phyloP scores from a whole-genome alignment of 805 yeast genomes.

The Yueomyces sinensis region DNA sequence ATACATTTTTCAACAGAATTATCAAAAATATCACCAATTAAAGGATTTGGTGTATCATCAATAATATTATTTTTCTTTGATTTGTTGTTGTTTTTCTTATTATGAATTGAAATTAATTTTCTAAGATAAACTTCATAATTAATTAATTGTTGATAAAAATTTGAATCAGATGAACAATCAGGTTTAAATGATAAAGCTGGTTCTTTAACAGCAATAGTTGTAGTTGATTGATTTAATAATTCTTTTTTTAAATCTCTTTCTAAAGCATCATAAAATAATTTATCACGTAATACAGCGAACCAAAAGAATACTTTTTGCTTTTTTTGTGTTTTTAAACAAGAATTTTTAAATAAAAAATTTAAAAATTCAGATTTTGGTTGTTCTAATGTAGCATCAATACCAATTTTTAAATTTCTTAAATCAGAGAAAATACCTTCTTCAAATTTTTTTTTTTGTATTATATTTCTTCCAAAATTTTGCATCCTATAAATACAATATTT shows the following conservation, averaged over 20 bases:
- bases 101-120: constrained; percentile 2
- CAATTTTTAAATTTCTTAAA: constrained; percentile 72
- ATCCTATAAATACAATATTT: constrained; percentile 81
- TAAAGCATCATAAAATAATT: constrained; percentile 81
- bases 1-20: not conserved
- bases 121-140: constrained; percentile 22
- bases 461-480: constrained; percentile 77
- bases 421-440: constrained; percentile 96
- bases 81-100: not conserved
- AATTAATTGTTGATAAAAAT: constrained; percentile 41
- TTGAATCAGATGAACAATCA: constrained; percentile 30
- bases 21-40: not conserved
- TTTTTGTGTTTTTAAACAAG: constrained; percentile 86
- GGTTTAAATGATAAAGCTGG: constrained; percentile 71
- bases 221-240: constrained; percentile 40
- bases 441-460: constrained; percentile 80
- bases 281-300: constrained; percentile 92
- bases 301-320: constrained; percentile 94
- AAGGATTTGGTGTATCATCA: not conserved
- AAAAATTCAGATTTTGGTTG: constrained; percentile 76
- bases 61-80: not conserved
- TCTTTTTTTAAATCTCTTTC: constrained; percentile 87
- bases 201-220: constrained; percentile 60
- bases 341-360: constrained; percentile 71
- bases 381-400: constrained; percentile 77